phyloP scores from a whole-genome alignment of 192 early-diverging fungal species.

The Rhizoclosmatium globosum region DNA sequence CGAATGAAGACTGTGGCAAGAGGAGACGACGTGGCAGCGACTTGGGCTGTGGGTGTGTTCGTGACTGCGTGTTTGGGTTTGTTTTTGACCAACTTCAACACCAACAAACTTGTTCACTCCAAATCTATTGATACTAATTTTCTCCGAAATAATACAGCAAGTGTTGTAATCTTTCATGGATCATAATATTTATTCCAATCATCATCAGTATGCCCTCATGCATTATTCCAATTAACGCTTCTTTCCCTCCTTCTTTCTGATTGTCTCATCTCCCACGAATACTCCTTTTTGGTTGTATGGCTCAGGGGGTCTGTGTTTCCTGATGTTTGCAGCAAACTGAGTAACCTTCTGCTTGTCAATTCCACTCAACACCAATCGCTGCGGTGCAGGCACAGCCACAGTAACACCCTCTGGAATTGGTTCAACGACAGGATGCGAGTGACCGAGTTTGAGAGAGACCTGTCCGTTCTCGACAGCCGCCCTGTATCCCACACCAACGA shows the following conservation, averaged over 20 bases:
- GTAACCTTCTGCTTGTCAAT: slow-evolving; percentile 82
- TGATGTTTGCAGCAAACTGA: slow-evolving; percentile 91
- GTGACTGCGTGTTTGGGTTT: neutral
- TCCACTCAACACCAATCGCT: slow-evolving; percentile 83
- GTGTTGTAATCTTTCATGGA: neutral
- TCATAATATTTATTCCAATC: neutral
- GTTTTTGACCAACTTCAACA: neutral
- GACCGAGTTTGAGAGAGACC: slow-evolving; percentile 81
- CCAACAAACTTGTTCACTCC: no score
- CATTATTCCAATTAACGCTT: slow-evolving; percentile 60
- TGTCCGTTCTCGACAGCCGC: slow-evolving; percentile 74
- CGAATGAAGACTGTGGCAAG: neutral
- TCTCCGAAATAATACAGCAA: no score
- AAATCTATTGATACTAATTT: no score
- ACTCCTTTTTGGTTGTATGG: slow-evolving; percentile 99
- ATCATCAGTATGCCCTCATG: neutral
- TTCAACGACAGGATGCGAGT: slow-evolving; percentile 82
- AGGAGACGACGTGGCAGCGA: neutral
- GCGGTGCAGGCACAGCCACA: slow-evolving; percentile 80
- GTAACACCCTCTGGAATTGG: slow-evolving; percentile 82
- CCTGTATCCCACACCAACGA: slow-evolving; percentile 95
- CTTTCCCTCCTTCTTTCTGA: slow-evolving; percentile 98
- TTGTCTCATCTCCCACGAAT: slow-evolving; percentile 97
- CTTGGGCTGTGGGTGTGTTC: neutral
- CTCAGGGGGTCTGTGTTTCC: slow-evolving; percentile 91